Conservation (phyloP, 495 filamentous ascomycete genomes). For the Aspergillus heteromorphus region DNA sequence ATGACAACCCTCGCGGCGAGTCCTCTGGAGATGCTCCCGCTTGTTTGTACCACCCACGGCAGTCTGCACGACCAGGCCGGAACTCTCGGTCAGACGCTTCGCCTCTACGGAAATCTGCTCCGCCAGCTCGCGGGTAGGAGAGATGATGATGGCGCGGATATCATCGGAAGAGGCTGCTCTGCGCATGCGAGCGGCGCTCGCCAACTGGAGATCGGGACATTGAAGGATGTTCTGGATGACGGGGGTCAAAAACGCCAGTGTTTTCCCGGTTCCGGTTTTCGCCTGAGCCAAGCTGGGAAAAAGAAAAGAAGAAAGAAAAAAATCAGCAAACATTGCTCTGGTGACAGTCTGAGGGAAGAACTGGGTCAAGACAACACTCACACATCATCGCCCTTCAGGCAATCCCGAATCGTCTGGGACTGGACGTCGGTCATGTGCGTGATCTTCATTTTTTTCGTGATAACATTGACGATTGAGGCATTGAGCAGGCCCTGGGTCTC, state of each 20-base stretch:
- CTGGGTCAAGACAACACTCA: slow-evolving; percentile 44
- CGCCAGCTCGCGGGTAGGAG: slow-evolving; percentile 89
- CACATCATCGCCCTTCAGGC: slow-evolving; percentile 76
- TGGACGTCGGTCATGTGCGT: slow-evolving; percentile 94
- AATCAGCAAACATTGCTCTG: background rate
- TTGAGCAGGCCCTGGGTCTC: slow-evolving; percentile 57
- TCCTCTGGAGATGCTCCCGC: slow-evolving; percentile 50
- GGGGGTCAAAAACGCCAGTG: slow-evolving; percentile 75
- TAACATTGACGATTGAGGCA: slow-evolving; percentile 55
- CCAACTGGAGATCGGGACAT: slow-evolving; percentile 40
- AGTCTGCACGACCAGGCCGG: slow-evolving; percentile 69
- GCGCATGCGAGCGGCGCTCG: background rate
- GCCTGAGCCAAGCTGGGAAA: slow-evolving; percentile 74
- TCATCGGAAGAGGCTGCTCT: slow-evolving; percentile 44
- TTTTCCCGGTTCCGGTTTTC: slow-evolving; percentile 85
- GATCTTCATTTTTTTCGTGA: slow-evolving; percentile 69
- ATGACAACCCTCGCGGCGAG: slow-evolving; percentile 74
- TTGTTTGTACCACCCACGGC: slow-evolving; percentile 90
- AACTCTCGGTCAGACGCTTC: slow-evolving; percentile 57
- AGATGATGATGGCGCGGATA: slow-evolving; percentile 85
- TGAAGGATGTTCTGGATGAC: slow-evolving; percentile 66
- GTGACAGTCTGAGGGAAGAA: background rate
- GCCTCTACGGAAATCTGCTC: slow-evolving; percentile 91
- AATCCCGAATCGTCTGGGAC: slow-evolving; percentile 69
- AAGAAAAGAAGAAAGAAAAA: slow-evolving; percentile 6